Percentiles rank a stretch among this genome's conserved stretches.
phyloP scores from a whole-genome alignment of 2,329 filamentous ascomycete species.

The Claviceps sp. region DNA sequence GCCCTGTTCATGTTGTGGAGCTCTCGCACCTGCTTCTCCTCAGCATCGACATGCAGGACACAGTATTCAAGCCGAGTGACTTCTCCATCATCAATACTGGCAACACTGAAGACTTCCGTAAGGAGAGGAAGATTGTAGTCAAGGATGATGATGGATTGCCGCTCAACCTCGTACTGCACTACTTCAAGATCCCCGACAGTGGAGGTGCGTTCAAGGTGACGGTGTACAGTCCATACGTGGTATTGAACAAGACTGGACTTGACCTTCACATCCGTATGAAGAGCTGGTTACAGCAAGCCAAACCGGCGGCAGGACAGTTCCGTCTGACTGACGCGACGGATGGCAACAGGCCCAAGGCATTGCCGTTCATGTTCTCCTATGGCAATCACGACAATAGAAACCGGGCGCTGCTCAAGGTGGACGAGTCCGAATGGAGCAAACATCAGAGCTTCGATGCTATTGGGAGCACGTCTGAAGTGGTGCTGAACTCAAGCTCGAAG shows the following conservation, averaged over 20 bases:
- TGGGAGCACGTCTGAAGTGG: constrained; percentile 79
- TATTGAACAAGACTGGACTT: constrained; percentile 89
- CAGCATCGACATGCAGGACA: constrained; percentile 94
- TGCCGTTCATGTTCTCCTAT: constrained; percentile 95
- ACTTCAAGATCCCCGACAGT: constrained; percentile 78
- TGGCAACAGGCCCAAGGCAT: constrained; percentile 52
- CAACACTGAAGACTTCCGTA: constrained; percentile 73
- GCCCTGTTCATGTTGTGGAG: constrained; percentile 93
- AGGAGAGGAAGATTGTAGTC: constrained; percentile 64
- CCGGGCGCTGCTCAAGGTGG: constrained; percentile 73
- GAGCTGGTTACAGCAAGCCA: constrained; percentile 71
- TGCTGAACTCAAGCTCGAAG: constrained; percentile 58
- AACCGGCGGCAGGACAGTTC: constrained; percentile 69
- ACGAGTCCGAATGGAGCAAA: constrained; percentile 90
- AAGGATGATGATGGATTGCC: constrained; percentile 75
- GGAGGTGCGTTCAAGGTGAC: constrained; percentile 94
- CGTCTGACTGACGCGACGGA: constrained; percentile 37
- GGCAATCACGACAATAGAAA: constrained; percentile 82
- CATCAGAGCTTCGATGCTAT: constrained; percentile 97
- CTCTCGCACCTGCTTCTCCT: constrained; percentile 84
- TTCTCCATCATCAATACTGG: constrained; percentile 95
- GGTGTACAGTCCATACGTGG: constrained; percentile 86
- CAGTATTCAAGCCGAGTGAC: constrained; percentile 84
- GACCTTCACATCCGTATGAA: constrained; percentile 81
- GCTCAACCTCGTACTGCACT: constrained; percentile 75